Evolutionary conservation across 768 basidiomycete species (phyloP).

Genomic region (Chiua virens): DNA sequence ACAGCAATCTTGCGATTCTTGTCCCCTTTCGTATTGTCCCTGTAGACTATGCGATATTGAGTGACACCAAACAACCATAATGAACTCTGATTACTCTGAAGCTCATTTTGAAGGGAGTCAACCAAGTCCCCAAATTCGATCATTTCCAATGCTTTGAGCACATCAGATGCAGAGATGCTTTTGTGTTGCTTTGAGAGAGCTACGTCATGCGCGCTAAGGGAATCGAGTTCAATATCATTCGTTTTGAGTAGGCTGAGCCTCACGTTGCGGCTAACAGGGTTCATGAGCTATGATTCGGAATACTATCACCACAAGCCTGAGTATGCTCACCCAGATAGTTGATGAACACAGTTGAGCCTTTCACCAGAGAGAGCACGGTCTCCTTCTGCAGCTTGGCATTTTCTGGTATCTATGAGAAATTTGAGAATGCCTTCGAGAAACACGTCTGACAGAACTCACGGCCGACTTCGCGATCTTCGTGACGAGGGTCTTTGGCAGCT

Average conservation of each 20-base stretch:
- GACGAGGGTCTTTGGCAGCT: constrained; percentile 81
- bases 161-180: constrained; percentile 86
- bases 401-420: constrained; percentile 66
- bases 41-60: constrained; percentile 50
- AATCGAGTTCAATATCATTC: constrained; percentile 5
- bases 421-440: background rate
- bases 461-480: constrained; percentile 84
- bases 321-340: constrained; percentile 80
- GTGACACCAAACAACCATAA: background rate
- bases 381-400: constrained; percentile 89
- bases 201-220: constrained; percentile 79
- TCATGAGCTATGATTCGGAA: background rate
- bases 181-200: constrained; percentile 84
- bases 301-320: background rate
- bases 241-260: constrained; percentile 12
- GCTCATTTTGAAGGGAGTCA: constrained; percentile 59
- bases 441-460: constrained; percentile 43
- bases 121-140: constrained; percentile 76
- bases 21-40: constrained; percentile 60
- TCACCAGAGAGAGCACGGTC: constrained; percentile 77
- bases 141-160: constrained; percentile 80
- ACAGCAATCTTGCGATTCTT: constrained; percentile 41
- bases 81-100: constrained; percentile 45
- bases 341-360: constrained; percentile 93
- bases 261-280: constrained; percentile 44